Evolutionary conservation across 2,329 filamentous ascomycete genomes (phyloP), one percentile per base, ranked within the genome.

Genomic region (Trichoderma pleuroti): DNA sequence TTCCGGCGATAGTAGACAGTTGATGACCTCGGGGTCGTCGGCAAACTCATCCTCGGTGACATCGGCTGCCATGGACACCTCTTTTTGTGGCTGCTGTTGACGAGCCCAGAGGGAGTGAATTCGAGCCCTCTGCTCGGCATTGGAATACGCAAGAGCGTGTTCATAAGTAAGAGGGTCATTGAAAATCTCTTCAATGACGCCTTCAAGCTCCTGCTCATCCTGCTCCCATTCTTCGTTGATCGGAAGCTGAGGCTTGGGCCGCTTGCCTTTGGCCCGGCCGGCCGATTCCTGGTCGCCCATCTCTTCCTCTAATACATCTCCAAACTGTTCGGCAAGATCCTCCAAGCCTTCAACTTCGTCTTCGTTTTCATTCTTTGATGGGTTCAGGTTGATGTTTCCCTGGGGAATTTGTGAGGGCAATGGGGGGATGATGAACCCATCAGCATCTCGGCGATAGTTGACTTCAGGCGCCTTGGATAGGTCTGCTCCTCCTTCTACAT

Each of bases 41-140:
- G 91, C 92, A 76, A 98, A 98, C 77, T 98, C 94, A 70, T 92
- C 88, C 70, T 92, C 92, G 64, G 87, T 89, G 24, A 97, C 91
- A 67, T 92, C 89, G 8, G 87, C 85, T 30, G 87, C 85, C 84
- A 90, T 89, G 24, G 85, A 86, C 12, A 86, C 83, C 34, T 82
- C 81, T 74, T 82, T 85, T 36, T 77, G 80, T 1, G 84, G 85
- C 32, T 82, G 84, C 72, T 83, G 82, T 18, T 84, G 81, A 21
- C 86, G 81, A 32, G 84, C 85, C 78, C 85, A 84, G 63, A 85
- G 81, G 2, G 85, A 85, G 80, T 86, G 86, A 18, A 87, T 84
- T 7, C 82, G 82, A 2, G 86, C 87, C 24, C 86, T 83, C 72
- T 88, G 84, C 72, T 87, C 84, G 6, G 88, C 87, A 16, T 83